These are phyloP conservation scores for Myriosclerotinia curreyana DNA, from an alignment of 2,329 filamentous ascomycete species.

Conservation along the genomic window DNA sequence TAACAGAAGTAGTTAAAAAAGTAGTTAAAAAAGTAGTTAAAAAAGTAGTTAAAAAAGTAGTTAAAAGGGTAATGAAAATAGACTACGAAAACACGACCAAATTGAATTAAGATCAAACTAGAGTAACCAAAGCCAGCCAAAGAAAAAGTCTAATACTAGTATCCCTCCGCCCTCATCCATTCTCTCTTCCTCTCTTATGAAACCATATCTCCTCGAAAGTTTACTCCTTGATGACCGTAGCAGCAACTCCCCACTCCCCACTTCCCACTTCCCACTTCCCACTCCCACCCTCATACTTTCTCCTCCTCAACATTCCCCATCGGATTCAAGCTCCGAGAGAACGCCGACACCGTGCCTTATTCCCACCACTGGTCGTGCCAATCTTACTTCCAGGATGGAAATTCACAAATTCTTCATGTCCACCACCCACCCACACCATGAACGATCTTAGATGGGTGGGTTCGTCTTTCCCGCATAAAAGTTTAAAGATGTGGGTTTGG, in stretches of 20 bases:
- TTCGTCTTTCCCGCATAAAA: not conserved
- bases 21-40: no score
- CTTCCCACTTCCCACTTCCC: no score
- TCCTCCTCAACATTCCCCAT: not conserved
- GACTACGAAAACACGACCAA: no score
- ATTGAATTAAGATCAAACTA: no score
- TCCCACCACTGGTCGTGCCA: not conserved
- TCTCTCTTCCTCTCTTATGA: not conserved
- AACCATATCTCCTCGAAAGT: not conserved
- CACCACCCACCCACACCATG: not conserved
- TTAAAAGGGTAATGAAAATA: no score
- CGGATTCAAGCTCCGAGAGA: conserved; percentile 7
- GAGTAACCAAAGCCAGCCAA: no score
- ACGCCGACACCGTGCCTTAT: not conserved
- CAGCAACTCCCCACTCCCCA: not conserved
- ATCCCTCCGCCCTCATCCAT: no score
- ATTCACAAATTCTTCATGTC: not conserved
- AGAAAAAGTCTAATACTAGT: no score
- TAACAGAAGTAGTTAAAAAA: no score
- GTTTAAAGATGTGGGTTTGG: not conserved
- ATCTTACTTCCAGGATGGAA: conserved; percentile 5
- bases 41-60: no score
- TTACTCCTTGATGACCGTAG: not conserved
- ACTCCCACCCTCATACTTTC: not conserved
- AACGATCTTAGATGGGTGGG: not conserved